These are phyloP conservation scores for Tremella fuciformis DNA, from an alignment of 768 basidiomycete genomes.

Conservation along the genomic window DNA sequence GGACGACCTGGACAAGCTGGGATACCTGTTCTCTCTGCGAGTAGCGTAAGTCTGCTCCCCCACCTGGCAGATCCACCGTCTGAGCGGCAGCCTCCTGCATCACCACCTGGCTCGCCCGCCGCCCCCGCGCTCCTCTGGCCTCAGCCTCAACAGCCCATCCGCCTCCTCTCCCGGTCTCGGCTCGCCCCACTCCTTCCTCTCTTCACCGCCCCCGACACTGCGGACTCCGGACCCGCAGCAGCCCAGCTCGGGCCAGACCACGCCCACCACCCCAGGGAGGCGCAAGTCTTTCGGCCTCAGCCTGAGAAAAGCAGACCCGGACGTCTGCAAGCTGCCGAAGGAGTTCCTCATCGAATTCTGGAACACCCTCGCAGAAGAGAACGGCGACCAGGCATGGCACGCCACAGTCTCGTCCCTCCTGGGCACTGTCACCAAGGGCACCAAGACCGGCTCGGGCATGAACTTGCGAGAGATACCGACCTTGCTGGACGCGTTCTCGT, in stretches of 20 bases:
- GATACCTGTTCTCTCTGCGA: slow-evolving; percentile 43
- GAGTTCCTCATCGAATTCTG: slow-evolving; percentile 50
- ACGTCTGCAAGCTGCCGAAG: slow-evolving; percentile 40
- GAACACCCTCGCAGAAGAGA: slow-evolving; percentile 38
- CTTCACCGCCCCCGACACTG: slow-evolving; percentile 6
- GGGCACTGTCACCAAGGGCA: slow-evolving; percentile 42
- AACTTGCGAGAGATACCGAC: slow-evolving; percentile 46
- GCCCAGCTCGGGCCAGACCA: neutral
- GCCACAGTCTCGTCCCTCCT: slow-evolving; percentile 23
- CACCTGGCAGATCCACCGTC: neutral
- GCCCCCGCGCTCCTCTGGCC: slow-evolving; percentile 10
- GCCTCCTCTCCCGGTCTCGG: neutral
- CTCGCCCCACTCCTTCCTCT: neutral
- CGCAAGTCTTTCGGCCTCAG: slow-evolving; percentile 24
- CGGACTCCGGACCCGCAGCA: neutral
- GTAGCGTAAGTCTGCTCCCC: slow-evolving; percentile 41
- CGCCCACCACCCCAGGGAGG: slow-evolving; percentile 9
- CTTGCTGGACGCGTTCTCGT: slow-evolving; percentile 42
- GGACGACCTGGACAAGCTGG: slow-evolving; percentile 38
- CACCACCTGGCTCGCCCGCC: slow-evolving; percentile 31
- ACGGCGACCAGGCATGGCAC: slow-evolving; percentile 45
- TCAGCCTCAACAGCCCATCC: slow-evolving; percentile 19
- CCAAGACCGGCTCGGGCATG: slow-evolving; percentile 43
- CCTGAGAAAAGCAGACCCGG: slow-evolving; percentile 25
- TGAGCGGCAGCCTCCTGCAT: slow-evolving; percentile 21